A percentile compares a stretch with the other conserved stretches of the same genome.
Conservation (phyloP, 2,329 filamentous ascomycete species). For the Aureobasidium namibiae region DNA sequence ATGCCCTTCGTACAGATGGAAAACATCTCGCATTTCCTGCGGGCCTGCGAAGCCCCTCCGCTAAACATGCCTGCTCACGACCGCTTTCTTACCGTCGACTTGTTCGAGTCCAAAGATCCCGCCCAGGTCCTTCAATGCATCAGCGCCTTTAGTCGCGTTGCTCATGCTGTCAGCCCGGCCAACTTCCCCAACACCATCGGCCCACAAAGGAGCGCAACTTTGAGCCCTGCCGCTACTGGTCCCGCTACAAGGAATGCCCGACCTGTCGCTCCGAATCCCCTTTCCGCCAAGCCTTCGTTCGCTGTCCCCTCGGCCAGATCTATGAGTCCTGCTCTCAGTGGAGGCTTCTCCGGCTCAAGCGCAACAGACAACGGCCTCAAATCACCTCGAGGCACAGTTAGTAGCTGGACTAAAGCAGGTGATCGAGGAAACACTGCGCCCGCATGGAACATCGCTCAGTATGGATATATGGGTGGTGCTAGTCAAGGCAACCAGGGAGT, state of each 20-base stretch:
- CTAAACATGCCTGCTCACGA: slow-evolving; percentile 88
- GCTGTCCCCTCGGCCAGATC: slow-evolving; percentile 26
- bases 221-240: slow-evolving; percentile 29
- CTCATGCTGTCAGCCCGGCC: slow-evolving; percentile 63
- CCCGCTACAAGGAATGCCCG: background rate
- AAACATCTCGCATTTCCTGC: slow-evolving; percentile 93
- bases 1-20: slow-evolving; percentile 99
- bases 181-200: slow-evolving; percentile 72
- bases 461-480: slow-evolving; percentile 95
- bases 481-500: slow-evolving; percentile 94
- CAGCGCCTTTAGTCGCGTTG: slow-evolving; percentile 81
- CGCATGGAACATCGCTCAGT: slow-evolving; percentile 97
- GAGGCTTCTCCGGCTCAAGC: slow-evolving; percentile 51
- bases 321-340: slow-evolving; percentile 40
- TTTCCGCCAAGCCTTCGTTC: slow-evolving; percentile 17
- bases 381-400: slow-evolving; percentile 51
- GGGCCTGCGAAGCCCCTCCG: slow-evolving; percentile 75
- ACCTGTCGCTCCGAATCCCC: background rate
- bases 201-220: slow-evolving; percentile 50
- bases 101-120: slow-evolving; percentile 92
- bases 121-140: slow-evolving; percentile 92
- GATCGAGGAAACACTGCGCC: slow-evolving; percentile 76
- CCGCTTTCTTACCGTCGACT: slow-evolving; percentile 91
- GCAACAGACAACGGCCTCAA: slow-evolving; percentile 38
- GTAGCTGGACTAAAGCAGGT: slow-evolving; percentile 80